A percentile compares a stretch with the other conserved stretches of the same genome.
phyloP scores from a whole-genome alignment of 495 filamentous ascomycete genomes.

The Aspergillus steynii region DNA sequence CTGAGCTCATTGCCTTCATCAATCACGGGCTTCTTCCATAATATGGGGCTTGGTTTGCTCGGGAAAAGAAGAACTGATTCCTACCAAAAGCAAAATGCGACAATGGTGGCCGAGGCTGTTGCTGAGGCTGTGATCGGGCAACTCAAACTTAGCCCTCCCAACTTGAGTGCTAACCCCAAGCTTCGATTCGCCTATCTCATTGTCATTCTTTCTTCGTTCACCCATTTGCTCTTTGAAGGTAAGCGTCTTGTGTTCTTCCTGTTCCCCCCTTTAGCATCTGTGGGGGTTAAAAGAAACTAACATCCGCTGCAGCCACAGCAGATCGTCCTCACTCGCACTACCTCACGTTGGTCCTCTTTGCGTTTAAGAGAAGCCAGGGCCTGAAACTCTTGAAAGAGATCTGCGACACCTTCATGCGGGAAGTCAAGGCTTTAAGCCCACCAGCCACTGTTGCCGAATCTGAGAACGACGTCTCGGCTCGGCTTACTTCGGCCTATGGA shows the following conservation, averaged over 20 bases:
- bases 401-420: conserved; percentile 69
- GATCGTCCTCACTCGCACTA: conserved; percentile 65
- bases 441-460: conserved; percentile 34
- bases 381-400: conserved; percentile 71
- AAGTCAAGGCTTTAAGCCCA: conserved; percentile 56
- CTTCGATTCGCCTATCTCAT: conserved; percentile 75
- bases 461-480: conserved; percentile 47
- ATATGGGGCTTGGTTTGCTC: conserved; percentile 76
- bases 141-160: conserved; percentile 52
- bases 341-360: conserved; percentile 76
- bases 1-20: conserved; percentile 71
- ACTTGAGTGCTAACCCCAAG: conserved; percentile 41
- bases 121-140: conserved; percentile 70
- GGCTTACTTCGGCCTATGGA: conserved; percentile 57
- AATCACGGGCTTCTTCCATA: conserved; percentile 75
- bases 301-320: conserved; percentile 33
- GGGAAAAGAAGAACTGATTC: conserved; percentile 66
- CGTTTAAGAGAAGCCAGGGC: conserved; percentile 80
- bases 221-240: conserved; percentile 77
- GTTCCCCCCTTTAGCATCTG: neutral
- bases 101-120: conserved; percentile 73
- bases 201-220: conserved; percentile 72
- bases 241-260: conserved; percentile 10
- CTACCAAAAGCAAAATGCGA: conserved; percentile 64
- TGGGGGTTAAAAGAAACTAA: neutral